A percentile compares a stretch with the other conserved stretches of the same genome.
Evolutionary conservation across 495 filamentous ascomycete species (phyloP).

Genomic region (Penicillium bovifimosum): DNA sequence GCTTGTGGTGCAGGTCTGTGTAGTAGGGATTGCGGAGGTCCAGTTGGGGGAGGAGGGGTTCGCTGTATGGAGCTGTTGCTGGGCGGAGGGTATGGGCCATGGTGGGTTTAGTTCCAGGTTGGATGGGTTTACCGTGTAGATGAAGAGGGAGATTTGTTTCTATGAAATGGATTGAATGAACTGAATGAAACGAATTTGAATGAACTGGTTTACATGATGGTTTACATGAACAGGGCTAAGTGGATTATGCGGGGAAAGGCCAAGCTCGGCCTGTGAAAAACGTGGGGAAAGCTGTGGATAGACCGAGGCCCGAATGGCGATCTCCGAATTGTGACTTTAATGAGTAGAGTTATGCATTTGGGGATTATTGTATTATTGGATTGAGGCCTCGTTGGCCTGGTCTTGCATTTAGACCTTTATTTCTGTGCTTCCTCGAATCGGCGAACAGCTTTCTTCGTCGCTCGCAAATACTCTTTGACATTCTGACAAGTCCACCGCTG

Average conservation of each 20-base stretch:
- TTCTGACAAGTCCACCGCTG: constrained; percentile 37
- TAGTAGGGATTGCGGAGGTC: constrained; percentile 42
- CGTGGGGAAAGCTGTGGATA: neutral
- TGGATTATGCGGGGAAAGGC: constrained; percentile 4
- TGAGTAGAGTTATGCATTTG: constrained; percentile 3
- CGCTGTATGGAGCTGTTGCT: constrained; percentile 38
- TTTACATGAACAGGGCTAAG: neutral
- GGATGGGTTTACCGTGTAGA: neutral
- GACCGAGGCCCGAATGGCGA: constrained; percentile 5
- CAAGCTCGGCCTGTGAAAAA: constrained; percentile 9
- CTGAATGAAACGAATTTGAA: neutral
- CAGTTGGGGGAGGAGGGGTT: constrained; percentile 37
- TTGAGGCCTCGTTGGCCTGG: neutral
- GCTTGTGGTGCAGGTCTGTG: constrained; percentile 40
- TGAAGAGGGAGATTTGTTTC: too few relatives aligned
- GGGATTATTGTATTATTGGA: neutral
- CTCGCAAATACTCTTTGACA: constrained; percentile 28
- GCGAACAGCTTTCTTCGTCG: constrained; percentile 19
- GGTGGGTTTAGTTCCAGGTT: neutral
- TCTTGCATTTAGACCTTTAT: neutral
- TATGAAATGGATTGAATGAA: neutral
- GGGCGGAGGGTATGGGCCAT: constrained; percentile 22
- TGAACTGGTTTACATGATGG: neutral
- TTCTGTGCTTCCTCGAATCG: neutral
- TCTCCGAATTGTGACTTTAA: neutral